Evolutionary conservation across 139 green algal genomes (phyloP).

Genomic region (Closterium sp.): DNA sequence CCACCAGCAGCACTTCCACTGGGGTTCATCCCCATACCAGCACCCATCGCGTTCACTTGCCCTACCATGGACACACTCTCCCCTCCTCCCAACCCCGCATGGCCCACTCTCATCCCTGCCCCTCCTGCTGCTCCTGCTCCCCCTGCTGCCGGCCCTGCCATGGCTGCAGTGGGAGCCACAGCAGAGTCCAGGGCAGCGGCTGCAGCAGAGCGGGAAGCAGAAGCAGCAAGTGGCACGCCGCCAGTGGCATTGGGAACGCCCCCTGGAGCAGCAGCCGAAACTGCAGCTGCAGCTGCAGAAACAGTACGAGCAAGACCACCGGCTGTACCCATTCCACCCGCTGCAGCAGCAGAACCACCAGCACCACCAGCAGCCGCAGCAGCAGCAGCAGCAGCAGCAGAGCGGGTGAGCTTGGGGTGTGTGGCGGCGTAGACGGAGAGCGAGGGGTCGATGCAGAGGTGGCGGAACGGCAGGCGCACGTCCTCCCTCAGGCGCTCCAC

Average conservation of each 20-base stretch:
- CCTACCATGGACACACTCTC: neutral
- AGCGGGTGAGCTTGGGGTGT: neutral
- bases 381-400: neutral
- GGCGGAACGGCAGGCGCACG: neutral
- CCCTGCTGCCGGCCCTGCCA: neutral
- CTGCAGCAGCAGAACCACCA: neutral
- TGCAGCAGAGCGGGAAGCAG: neutral
- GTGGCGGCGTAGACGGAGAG: conserved; percentile 2
- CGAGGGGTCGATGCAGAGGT: conserved; percentile 7
- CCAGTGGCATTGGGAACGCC: too few species aligned
- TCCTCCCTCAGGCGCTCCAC: conserved; percentile 3
- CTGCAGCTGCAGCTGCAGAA: neutral
- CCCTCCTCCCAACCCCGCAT: neutral
- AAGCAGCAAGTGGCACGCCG: neutral
- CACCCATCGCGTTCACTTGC: neutral
- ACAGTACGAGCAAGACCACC: neutral
- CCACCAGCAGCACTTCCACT: neutral
- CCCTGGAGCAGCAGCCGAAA: neutral
- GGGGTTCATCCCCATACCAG: neutral
- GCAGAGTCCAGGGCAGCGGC: neutral
- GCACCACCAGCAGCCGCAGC: too few species aligned
- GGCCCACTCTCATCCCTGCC: neutral
- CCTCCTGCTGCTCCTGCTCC: neutral
- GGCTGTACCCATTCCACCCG: neutral
- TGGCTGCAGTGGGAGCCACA: neutral